Evolutionary conservation across 352 stramenopile genomes (phyloP).

Genomic region (Globisporangium iwayamae): DNA sequence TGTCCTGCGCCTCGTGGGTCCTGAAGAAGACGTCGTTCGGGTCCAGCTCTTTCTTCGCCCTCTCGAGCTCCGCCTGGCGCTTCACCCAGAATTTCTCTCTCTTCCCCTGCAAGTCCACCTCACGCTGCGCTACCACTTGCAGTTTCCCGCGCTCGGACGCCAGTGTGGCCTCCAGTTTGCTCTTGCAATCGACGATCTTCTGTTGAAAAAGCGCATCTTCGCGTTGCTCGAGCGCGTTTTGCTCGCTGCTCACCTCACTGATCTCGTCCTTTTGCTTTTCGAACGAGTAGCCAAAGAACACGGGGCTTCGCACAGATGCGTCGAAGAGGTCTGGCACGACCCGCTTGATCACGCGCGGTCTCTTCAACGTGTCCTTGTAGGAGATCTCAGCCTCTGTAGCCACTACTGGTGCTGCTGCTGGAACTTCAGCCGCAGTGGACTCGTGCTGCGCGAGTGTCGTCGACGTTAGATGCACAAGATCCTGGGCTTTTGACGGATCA

Average conservation of each 20-base stretch:
- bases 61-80: constrained; percentile 54
- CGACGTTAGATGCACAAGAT: neutral
- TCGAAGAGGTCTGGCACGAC: constrained; percentile 43
- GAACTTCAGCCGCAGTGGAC: neutral
- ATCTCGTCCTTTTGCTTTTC: constrained; percentile 41
- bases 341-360: constrained; percentile 48
- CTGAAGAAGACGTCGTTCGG: constrained; percentile 78
- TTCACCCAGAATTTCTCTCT: constrained; percentile 63
- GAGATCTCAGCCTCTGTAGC: constrained; percentile 6
- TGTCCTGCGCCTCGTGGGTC: constrained; percentile 58
- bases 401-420: constrained; percentile 4
- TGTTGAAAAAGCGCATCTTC: constrained; percentile 51
- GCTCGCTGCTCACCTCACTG: constrained; percentile 28
- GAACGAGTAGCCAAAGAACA: constrained; percentile 72
- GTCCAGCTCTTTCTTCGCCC: constrained; percentile 69
- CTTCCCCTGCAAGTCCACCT: constrained; percentile 42
- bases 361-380: constrained; percentile 38
- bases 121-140: constrained; percentile 41
- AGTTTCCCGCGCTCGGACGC: constrained; percentile 55
- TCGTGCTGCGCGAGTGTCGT: constrained; percentile 22
- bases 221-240: constrained; percentile 24
- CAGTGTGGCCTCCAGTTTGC: constrained; percentile 30
- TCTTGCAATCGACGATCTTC: constrained; percentile 41
- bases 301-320: constrained; percentile 35
- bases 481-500: neutral